phyloP scores from a whole-genome alignment of 306 rosid genomes.

The Luffa acutangula region DNA sequence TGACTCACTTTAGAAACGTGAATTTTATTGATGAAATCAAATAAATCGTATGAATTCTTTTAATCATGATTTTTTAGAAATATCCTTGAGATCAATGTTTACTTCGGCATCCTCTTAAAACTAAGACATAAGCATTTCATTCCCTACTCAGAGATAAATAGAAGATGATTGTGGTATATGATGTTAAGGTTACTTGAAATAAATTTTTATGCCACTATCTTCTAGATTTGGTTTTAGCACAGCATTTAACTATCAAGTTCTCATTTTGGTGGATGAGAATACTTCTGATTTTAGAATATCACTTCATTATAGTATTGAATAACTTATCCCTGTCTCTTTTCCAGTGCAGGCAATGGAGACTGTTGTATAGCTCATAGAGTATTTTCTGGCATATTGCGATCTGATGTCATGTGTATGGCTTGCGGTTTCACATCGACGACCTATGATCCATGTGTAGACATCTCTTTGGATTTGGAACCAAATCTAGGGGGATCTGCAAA shows the following conservation, averaged over 20 bases:
- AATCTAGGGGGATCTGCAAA: constrained; percentile 51
- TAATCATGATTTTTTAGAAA: background rate
- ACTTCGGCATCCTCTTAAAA: too few species aligned
- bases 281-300: background rate
- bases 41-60: too few species aligned
- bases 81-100: background rate
- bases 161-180: background rate
- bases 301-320: background rate
- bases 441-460: constrained; percentile 87
- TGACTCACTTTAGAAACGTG: too few species aligned
- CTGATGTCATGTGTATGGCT: constrained; percentile 92
- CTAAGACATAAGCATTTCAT: background rate
- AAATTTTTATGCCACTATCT: background rate
- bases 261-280: background rate
- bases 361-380: constrained; percentile 92
- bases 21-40: too few species aligned
- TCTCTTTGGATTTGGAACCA: constrained; percentile 83
- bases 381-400: constrained; percentile 83
- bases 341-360: constrained; percentile 72
- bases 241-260: background rate
- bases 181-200: background rate
- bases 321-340: constrained; percentile 14
- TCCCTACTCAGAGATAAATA: background rate
- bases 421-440: constrained; percentile 95
- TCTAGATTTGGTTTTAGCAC: background rate